Base-by-base conservation (phyloP, 306 rosid species). In the Sicyos baderoa region DNA sequence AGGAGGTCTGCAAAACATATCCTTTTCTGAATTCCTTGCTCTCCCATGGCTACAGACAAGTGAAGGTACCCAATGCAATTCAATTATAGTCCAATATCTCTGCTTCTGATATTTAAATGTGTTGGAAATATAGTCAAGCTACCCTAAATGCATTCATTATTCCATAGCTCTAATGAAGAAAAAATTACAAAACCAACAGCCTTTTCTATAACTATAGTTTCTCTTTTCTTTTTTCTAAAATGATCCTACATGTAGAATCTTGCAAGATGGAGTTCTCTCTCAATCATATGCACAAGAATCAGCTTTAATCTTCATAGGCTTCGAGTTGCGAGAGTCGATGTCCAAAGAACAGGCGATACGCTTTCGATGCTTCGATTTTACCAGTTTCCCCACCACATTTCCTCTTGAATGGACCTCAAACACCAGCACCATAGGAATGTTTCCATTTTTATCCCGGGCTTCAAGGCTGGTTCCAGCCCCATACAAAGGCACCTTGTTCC, bases 381-480 rank as follows among this genome's bases (percentile, higher is more conserved):
- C 97, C 79, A 92, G 68, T 88, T 82, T 80, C 74, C 95, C 90
- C 18, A 87, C 87, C 49, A 87, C 86, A 75, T 76, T 69, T 16
- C 91, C 95, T 60, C 51, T 68, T 0, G 93, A 84, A 52, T 67
- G 79, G 15, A 92, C 77, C 47, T 89, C 91, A 59, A 89, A 87
- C 61, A 79, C 73, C 66, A 92, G 89, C 58, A 4, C 74, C 88
- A 83, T 54, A 19, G 95, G 83, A 35, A 92, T 70, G 67, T 70
- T 85, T 52, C 87, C 84, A 18, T 68, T 73, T 70, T 74, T 79
- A 21, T 74, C 73, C 17, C 69, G 71, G 14, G 23, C 87, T 5
- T 69, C 83, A 15, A 92, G 74, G 84, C 84, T 85, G 4, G 84
- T 89, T 51, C 96, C 89, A 19, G 91, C 95, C 6, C 96, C 96